Base-by-base conservation (phyloP, 495 filamentous ascomycete genomes). In the Aspergillus mulundensis region DNA sequence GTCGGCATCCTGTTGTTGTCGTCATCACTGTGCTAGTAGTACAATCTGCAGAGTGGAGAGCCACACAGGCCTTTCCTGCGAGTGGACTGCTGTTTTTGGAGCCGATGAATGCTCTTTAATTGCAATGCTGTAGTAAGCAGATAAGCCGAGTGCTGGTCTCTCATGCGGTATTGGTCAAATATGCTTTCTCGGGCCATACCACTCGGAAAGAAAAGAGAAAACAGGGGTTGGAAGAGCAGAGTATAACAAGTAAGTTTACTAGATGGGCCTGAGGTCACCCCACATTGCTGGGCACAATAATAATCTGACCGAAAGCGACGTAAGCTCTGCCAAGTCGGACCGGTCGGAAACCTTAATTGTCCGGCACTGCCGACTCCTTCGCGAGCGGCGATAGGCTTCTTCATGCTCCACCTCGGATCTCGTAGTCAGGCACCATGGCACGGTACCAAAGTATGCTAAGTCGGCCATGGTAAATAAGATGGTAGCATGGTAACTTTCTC, bases 1-100 rank as follows among this genome's bases (percentile, higher is more conserved):
- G 39, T 28, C n/a, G 21, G 36, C 34, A 30, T 32, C 39, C 28
- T 50, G 46, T 40, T 50, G 54, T 47, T 57, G 54, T 50, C 54
- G 54, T 57, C 54, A 57, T 50, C 54, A 50, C 28, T 25, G 42
- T 32, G 43, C 53, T 41, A 40, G 39, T 21, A 25, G 30, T 36
- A 36, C 32, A 36, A 15, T 7, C 7, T 38, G 10, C 21, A 30
- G 11, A 38, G 34, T 48, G 19, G 10, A 11, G 19, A 36, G 32
- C 32, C 32, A 40, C 18, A 14, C 10, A 19, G 15, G 43, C 19
- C 14, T 8, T 53, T 14, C 28, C 18, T 30, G 12, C 39, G 5
- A 6, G 11, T 52, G 19, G 11, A 40, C 5, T 12, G 0, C 19
- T 7, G 49, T 25, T 15, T 24, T 18, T 42, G 14, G 23, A 28